Conservation (phyloP, 768 basidiomycete species). For the Tubosaeta sp. region DNA sequence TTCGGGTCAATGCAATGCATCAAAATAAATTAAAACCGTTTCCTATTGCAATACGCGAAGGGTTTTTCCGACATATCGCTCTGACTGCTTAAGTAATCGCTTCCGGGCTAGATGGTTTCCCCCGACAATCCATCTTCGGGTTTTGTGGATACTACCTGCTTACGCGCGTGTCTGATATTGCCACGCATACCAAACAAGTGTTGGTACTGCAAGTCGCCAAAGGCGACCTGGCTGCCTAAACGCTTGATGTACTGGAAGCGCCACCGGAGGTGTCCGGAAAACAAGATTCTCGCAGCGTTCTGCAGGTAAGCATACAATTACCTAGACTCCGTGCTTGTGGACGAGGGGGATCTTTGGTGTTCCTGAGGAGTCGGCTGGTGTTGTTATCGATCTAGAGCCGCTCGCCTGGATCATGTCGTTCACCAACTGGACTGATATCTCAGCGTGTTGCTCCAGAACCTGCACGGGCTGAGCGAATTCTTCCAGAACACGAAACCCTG, state of each 20-base stretch:
- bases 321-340: conserved; percentile 42
- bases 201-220: conserved; percentile 86
- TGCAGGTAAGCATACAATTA: conserved; percentile 85
- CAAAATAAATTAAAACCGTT: too few species aligned
- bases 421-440: conserved; percentile 55
- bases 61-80: too few species aligned
- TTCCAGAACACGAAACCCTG: conserved; percentile 49
- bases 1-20: too few species aligned
- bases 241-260: conserved; percentile 91
- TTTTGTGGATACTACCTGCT: conserved; percentile 81
- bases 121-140: conserved; percentile 81
- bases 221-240: conserved; percentile 78
- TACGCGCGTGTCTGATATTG: conserved; percentile 74
- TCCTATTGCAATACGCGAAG: too few species aligned
- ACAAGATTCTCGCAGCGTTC: conserved; percentile 76
- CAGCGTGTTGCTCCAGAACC: conserved; percentile 71
- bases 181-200: conserved; percentile 82
- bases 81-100: too few species aligned
- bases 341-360: conserved; percentile 77
- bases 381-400: conserved; percentile 75
- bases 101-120: conserved; percentile 94
- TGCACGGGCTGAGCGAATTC: conserved; percentile 71
- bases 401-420: conserved; percentile 36
- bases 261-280: conserved; percentile 78
- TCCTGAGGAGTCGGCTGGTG: conserved; percentile 81